Conservation (phyloP, 2,329 filamentous ascomycete genomes). For the Chaetomiaceae sp. region DNA sequence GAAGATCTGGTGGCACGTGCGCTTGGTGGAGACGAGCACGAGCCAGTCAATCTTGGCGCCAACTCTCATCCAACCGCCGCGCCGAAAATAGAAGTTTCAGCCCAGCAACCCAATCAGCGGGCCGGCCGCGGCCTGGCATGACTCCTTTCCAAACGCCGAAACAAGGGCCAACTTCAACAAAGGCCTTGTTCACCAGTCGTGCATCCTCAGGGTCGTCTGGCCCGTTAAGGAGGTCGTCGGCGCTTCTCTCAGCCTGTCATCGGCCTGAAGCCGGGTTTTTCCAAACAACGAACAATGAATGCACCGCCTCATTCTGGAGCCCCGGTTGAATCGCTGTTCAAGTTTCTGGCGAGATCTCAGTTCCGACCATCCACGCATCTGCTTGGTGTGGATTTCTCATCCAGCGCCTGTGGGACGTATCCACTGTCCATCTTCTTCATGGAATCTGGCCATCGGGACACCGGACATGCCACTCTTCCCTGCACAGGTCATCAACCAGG, state of each 20-base stretch:
- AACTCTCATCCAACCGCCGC: slow-evolving; percentile 15
- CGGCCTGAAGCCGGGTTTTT: slow-evolving; percentile 4
- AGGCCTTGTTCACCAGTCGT: slow-evolving; percentile 18
- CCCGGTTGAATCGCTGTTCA: neutral
- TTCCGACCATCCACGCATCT: neutral
- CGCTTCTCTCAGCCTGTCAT: slow-evolving; percentile 28
- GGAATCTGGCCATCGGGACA: neutral
- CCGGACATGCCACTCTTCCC: neutral
- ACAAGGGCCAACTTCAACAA: slow-evolving; percentile 3
- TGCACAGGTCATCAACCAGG: neutral
- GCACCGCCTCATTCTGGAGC: slow-evolving; percentile 22
- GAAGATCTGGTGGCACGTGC: slow-evolving; percentile 7
- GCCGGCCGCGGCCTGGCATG: slow-evolving; percentile 12
- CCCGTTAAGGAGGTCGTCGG: slow-evolving; percentile 9
- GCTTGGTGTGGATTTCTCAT: neutral
- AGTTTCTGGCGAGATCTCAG: neutral
- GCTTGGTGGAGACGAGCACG: neutral
- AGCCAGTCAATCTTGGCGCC: neutral
- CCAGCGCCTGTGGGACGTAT: neutral
- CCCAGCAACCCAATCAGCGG: slow-evolving; percentile 20
- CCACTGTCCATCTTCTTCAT: neutral
- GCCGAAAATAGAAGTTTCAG: slow-evolving; percentile 19
- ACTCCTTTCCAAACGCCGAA: slow-evolving; percentile 15
- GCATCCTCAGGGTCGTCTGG: slow-evolving; percentile 12
- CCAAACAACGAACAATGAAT: slow-evolving; percentile 14